Evolutionary conservation across 2,329 filamentous ascomycete species (phyloP), one percentile per base, ranked within the genome.

Genomic region (Pyrenophora teres): DNA sequence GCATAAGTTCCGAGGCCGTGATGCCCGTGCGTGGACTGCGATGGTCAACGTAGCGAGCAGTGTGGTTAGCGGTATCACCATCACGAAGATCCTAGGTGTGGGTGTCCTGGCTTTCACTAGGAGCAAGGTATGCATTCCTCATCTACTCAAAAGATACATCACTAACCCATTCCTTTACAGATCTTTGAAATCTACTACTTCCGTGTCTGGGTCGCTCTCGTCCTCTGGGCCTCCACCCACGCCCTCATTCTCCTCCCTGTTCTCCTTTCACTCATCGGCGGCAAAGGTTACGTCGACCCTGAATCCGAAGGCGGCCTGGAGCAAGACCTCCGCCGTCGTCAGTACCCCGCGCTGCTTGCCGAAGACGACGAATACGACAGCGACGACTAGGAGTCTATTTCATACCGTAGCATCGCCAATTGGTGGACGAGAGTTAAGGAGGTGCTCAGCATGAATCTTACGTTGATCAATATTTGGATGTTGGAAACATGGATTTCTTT

Each of bases 111-210:
- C 94, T 0, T 99, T 97, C 68, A 99, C 94, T 6, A 81, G 90
- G 44, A 96, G 90, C 74, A 99, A 97, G 62, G 70, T 71, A 65
- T 39, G 64, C 15, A 15, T 15, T 15, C 15, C 15, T 15, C 15
- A 15, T 15, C 15, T 15, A 15, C 15, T 15, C 15, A 15, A 15
- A 15, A 15, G 15, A 15, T 15, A 15, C 15, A 15, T 15, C 15
- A 25, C 43, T 42, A 23, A 47, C 39, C 27, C 25, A 33, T 36
- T 10, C 7, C 4, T 33, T 42, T 33, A 10, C 48, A 73, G 83
- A 99, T 99, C 69, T 99, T 99, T 67, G 95, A 99, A 78, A 91
- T 99, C 51, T 99, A 99, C 77, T 99, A 99, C 76, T 99, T 99
- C 81, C 84, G 94, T 37, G 89, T 99, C 37, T 99, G 94, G 94